Evolutionary conservation across 768 basidiomycete genomes (phyloP).

Genomic region (Hysterangium stoloniferum): DNA sequence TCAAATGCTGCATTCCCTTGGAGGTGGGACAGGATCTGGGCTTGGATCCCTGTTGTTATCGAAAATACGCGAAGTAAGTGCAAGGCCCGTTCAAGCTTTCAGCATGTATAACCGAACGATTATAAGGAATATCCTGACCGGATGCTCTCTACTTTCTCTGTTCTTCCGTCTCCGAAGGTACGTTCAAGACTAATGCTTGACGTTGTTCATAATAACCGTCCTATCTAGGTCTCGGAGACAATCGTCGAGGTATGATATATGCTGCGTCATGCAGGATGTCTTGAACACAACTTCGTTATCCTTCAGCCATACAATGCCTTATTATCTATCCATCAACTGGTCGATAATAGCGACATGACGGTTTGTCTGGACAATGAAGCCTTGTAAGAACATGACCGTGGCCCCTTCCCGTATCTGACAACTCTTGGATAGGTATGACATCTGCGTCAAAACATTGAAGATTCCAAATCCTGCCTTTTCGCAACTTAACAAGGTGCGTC

Average conservation of each 20-base stretch:
- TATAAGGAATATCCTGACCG: slow-evolving; percentile 52
- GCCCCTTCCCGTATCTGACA: neutral
- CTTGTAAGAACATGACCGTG: slow-evolving; percentile 39
- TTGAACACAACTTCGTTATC: neutral
- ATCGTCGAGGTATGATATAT: slow-evolving; percentile 41
- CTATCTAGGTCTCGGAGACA: slow-evolving; percentile 35
- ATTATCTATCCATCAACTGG: slow-evolving; percentile 81
- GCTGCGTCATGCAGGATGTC: neutral
- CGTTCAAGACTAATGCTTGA: slow-evolving; percentile 13
- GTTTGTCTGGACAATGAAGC: slow-evolving; percentile 87
- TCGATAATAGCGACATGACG: slow-evolving; percentile 79
- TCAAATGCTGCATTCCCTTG: slow-evolving; percentile 82
- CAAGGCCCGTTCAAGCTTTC: no score
- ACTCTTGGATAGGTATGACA: slow-evolving; percentile 50
- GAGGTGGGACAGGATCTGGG: slow-evolving; percentile 87
- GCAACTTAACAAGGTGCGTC: slow-evolving; percentile 60
- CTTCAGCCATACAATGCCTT: slow-evolving; percentile 72
- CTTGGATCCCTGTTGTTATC: slow-evolving; percentile 73
- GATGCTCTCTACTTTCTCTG: slow-evolving; percentile 45
- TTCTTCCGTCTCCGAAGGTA: slow-evolving; percentile 51
- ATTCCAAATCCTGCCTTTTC: slow-evolving; percentile 54
- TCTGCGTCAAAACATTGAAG: slow-evolving; percentile 58
- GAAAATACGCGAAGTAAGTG: slow-evolving; percentile 68
- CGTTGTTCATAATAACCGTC: neutral
- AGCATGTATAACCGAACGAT: no score